phyloP scores from a whole-genome alignment of 2,329 filamentous ascomycete species.

The Dichotomopilus funicola region DNA sequence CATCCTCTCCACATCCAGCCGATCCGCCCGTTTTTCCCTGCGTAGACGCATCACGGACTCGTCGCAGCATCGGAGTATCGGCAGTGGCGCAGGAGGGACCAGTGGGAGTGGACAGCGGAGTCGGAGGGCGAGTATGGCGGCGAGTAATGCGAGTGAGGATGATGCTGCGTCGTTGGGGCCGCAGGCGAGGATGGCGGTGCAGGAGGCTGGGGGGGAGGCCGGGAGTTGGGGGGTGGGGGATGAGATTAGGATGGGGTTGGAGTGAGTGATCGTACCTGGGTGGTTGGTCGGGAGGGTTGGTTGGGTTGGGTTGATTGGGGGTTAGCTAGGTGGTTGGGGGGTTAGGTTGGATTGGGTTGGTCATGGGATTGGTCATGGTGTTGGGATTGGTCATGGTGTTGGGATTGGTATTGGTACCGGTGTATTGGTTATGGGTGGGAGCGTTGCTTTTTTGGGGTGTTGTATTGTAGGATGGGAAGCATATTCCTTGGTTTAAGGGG shows the following conservation, averaged over 20 bases:
- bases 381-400: too few relatives aligned
- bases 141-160: slow-evolving; percentile 32
- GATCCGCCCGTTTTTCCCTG: slow-evolving; percentile 37
- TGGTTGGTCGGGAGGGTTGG: neutral
- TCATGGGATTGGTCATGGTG: too few relatives aligned
- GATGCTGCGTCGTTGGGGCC: slow-evolving; percentile 35
- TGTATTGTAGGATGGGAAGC: too few relatives aligned
- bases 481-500: too few relatives aligned
- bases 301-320: neutral
- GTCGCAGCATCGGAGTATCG: slow-evolving; percentile 9
- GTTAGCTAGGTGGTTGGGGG: neutral
- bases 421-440: too few relatives aligned
- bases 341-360: too few relatives aligned
- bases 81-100: too few relatives aligned
- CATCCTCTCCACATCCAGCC: slow-evolving; percentile 43
- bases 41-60: slow-evolving; percentile 31
- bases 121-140: slow-evolving; percentile 20
- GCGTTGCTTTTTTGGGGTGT: too few relatives aligned
- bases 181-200: slow-evolving; percentile 45
- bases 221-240: slow-evolving; percentile 74
- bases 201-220: slow-evolving; percentile 48
- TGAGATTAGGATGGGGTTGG: slow-evolving; percentile 75
- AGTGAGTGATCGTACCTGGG: slow-evolving; percentile 40
- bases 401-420: too few relatives aligned
- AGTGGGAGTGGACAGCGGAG: neutral